A percentile compares a stretch with the other conserved stretches of the same genome.
Conservation (phyloP, 1,284 basidiomycete species). For the Irpex rosettiformis region DNA sequence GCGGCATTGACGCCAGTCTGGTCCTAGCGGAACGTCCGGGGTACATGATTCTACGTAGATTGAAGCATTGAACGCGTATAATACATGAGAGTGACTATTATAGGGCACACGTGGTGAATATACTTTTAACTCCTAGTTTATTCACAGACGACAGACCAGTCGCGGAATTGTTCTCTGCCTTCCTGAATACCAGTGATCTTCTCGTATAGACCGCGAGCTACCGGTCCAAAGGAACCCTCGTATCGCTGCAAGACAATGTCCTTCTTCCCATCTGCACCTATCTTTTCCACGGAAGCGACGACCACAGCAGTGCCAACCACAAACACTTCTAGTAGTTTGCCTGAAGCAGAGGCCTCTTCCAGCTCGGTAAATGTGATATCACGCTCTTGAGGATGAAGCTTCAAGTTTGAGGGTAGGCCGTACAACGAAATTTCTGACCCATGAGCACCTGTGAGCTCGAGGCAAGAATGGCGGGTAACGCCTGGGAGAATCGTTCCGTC, state of each 20-base stretch:
- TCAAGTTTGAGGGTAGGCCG: slow-evolving; percentile 33
- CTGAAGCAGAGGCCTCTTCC: slow-evolving; percentile 40
- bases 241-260: slow-evolving; percentile 48
- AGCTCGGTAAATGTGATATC: slow-evolving; percentile 64
- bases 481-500: slow-evolving; percentile 94
- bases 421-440: slow-evolving; percentile 34
- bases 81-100: not conserved
- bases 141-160: slow-evolving; percentile 47
- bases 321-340: slow-evolving; percentile 65
- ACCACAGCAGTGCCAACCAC: slow-evolving; percentile 72
- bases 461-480: slow-evolving; percentile 76
- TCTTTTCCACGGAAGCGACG: slow-evolving; percentile 54
- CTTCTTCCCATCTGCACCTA: slow-evolving; percentile 44
- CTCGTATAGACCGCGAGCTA: slow-evolving; percentile 54
- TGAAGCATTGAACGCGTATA: not conserved
- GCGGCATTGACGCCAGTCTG: too few relatives aligned
- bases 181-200: slow-evolving; percentile 64
- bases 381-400: slow-evolving; percentile 56
- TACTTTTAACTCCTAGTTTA: slow-evolving; percentile 4
- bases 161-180: slow-evolving; percentile 50
- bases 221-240: slow-evolving; percentile 45
- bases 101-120: not conserved
- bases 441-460: slow-evolving; percentile 55
- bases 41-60: not conserved
- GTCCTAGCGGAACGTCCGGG: too few relatives aligned